These are phyloP conservation scores for Colletotrichum graminicola DNA, from an alignment of 2,329 filamentous ascomycete species.

Conservation along the genomic window DNA sequence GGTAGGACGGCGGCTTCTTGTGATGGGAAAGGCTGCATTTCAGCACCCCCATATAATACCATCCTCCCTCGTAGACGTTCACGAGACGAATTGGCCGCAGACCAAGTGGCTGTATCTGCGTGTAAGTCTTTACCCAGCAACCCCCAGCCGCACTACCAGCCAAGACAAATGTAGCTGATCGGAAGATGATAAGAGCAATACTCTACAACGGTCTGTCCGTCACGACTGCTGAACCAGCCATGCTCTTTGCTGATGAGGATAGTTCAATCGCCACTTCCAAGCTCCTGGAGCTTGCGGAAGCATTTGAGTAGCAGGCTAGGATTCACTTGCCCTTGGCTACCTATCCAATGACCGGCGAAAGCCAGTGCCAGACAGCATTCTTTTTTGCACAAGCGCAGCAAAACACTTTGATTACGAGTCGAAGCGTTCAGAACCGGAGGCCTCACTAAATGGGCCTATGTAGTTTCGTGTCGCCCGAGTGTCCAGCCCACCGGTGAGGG, in stretches of 20 bases:
- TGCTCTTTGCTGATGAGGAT: neutral
- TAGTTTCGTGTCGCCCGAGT: neutral
- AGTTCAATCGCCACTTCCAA: neutral
- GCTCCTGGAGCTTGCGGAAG: neutral
- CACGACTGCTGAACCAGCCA: neutral
- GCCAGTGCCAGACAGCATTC: no score
- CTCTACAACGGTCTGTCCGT: neutral
- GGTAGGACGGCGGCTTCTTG: no score
- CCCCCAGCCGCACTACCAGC: neutral
- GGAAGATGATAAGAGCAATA: neutral
- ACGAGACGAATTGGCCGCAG: neutral
- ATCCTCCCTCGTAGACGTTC: neutral
- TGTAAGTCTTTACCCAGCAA: neutral
- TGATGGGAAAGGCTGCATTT: neutral
- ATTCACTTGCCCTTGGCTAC: neutral
- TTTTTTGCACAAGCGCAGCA: neutral
- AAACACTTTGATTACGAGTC: neutral
- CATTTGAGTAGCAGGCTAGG: neutral
- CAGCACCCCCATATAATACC: neutral
- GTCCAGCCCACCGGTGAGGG: neutral
- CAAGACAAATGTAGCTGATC: neutral
- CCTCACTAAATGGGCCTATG: neutral
- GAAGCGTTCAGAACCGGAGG: neutral
- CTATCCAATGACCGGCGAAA: neutral
- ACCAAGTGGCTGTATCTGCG: neutral